Conservation (phyloP, 2,329 filamentous ascomycete species). For the Aspergillus novofumigatus region DNA sequence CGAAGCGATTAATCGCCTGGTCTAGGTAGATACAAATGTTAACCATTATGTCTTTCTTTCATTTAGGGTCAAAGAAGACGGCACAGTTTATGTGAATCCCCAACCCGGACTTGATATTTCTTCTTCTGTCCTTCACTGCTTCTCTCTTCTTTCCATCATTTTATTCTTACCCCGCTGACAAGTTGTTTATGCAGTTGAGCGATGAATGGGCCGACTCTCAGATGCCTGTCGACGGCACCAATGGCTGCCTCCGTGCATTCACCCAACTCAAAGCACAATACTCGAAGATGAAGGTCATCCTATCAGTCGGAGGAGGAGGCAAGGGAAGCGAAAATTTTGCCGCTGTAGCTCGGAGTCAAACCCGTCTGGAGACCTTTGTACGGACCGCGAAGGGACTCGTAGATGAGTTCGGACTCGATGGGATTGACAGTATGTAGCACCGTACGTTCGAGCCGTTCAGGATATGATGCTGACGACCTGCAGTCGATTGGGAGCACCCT, state of each 20-base stretch:
- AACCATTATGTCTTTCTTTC: constrained; percentile 18
- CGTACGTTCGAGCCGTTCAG: neutral
- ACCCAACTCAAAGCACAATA: constrained; percentile 68
- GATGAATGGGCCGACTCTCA: constrained; percentile 74
- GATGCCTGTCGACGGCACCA: constrained; percentile 66
- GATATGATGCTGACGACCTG: neutral
- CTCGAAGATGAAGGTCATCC: constrained; percentile 66
- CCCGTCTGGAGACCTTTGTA: constrained; percentile 65
- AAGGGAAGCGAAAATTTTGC: constrained; percentile 65
- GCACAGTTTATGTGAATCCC: constrained; percentile 66
- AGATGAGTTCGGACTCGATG: constrained; percentile 66
- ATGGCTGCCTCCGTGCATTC: constrained; percentile 69
- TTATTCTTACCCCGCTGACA: neutral
- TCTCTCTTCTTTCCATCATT: constrained; percentile 15
- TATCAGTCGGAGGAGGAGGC: constrained; percentile 69
- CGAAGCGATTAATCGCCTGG: constrained; percentile 2
- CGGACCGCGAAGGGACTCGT: constrained; percentile 63
- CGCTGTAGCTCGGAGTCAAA: constrained; percentile 58
- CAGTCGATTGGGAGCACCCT: constrained; percentile 80
- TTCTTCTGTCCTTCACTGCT: constrained; percentile 1
- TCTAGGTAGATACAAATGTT: constrained; percentile 18
- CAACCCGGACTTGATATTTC: constrained; percentile 5
- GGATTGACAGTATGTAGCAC: constrained; percentile 64
- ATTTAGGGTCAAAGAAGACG: constrained; percentile 62
- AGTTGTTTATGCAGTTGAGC: constrained; percentile 54